These are phyloP conservation scores for Fagus crenata DNA, from an alignment of 306 rosid genomes.

Conservation along the genomic window DNA sequence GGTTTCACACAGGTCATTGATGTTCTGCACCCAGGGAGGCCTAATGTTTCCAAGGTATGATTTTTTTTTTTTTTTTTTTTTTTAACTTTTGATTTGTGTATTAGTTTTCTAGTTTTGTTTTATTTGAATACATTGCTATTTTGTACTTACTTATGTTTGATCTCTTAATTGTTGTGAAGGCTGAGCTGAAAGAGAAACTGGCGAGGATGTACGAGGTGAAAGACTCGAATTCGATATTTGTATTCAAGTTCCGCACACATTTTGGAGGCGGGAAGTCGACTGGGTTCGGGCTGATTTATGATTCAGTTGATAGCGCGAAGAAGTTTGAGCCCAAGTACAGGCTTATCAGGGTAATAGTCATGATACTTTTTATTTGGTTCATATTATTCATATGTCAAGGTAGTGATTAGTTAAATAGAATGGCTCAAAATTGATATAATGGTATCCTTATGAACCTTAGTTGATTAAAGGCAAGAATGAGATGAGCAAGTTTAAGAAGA, in stretches of 20 bases:
- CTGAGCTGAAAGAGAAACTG: slow-evolving; percentile 37
- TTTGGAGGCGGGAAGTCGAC: slow-evolving; percentile 39
- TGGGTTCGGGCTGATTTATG: slow-evolving; percentile 39
- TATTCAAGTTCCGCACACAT: slow-evolving; percentile 38
- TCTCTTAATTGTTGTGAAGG: slow-evolving; percentile 23
- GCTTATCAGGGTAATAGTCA: slow-evolving; percentile 31
- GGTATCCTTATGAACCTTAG: too few relatives aligned
- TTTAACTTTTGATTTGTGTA: neutral
- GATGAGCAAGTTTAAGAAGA: too few relatives aligned
- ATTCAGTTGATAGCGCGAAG: slow-evolving; percentile 36
- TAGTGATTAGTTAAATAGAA: neutral
- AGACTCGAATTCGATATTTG: slow-evolving; percentile 31
- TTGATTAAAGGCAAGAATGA: too few relatives aligned
- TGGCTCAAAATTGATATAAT: neutral
- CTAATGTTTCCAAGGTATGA: slow-evolving; percentile 37
- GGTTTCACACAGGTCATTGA: slow-evolving; percentile 29
- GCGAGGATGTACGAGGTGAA: slow-evolving; percentile 30
- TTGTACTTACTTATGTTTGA: neutral
- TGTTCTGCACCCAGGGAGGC: slow-evolving; percentile 40
- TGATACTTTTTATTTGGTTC: neutral
- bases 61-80: too few relatives aligned
- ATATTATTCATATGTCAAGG: neutral
- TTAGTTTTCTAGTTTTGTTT: neutral
- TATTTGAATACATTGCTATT: neutral
- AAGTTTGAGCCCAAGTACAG: slow-evolving; percentile 39